Percentiles rank a stretch among this genome's conserved stretches.
phyloP scores from a whole-genome alignment of 305 asterid genomes.

The Coffea humblotiana region DNA sequence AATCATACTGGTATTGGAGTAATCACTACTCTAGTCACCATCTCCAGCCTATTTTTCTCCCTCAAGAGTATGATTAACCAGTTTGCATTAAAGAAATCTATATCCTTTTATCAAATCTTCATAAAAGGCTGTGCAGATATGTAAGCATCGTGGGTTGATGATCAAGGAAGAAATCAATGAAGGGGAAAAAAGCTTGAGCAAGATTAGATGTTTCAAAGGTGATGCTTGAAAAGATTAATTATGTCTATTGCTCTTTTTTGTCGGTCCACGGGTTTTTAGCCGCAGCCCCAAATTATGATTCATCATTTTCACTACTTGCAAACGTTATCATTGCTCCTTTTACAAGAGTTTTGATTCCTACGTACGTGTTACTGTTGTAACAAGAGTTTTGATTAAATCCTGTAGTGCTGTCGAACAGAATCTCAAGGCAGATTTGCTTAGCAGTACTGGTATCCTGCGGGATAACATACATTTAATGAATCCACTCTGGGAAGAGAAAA shows the following conservation, averaged over 20 bases:
- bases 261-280: constrained; percentile 18
- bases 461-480: neutral
- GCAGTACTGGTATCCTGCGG: neutral
- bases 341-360: too few relatives aligned
- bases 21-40: constrained; percentile 6
- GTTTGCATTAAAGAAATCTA: constrained; percentile 16
- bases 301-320: constrained; percentile 7
- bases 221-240: constrained; percentile 28
- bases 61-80: neutral
- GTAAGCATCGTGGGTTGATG: constrained; percentile 31
- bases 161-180: constrained; percentile 17
- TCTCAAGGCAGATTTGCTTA: neutral
- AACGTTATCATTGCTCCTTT: neutral
- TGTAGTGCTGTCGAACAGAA: neutral
- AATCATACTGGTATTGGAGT: neutral
- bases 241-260: constrained; percentile 26
- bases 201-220: constrained; percentile 39
- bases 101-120: constrained; percentile 39
- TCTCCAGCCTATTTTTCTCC: neutral
- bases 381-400: neutral
- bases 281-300: constrained; percentile 13
- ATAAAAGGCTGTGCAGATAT: constrained; percentile 54
- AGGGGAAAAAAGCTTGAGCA: constrained; percentile 23
- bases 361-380: neutral
- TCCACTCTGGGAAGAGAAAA: neutral